Evolutionary conservation across 2,329 filamentous ascomycete species (phyloP).

Genomic region (Cladorrhinum sp.): DNA sequence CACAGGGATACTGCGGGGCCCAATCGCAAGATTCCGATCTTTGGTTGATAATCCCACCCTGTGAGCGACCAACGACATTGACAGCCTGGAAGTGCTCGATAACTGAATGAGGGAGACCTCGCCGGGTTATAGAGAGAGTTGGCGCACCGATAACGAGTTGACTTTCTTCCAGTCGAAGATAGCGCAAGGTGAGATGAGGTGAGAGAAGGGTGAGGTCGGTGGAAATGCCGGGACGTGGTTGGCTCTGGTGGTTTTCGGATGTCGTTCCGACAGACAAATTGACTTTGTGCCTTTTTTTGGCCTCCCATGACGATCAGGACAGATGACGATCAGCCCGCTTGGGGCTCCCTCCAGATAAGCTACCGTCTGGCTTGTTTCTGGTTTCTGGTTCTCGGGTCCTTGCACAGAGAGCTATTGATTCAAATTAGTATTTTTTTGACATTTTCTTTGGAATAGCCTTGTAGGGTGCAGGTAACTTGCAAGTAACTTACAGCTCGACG

Average conservation of each 20-base stretch:
- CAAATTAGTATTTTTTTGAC: background rate
- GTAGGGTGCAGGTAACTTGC: too few relatives aligned
- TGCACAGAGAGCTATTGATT: background rate
- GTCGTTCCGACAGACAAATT: conserved; percentile 5
- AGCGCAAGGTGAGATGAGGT: background rate
- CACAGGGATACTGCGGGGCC: background rate
- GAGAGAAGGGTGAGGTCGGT: background rate
- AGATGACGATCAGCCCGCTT: conserved; percentile 3
- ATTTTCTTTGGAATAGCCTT: too few relatives aligned
- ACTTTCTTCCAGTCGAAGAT: background rate
- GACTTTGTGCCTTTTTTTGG: background rate
- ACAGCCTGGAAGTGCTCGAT: too few relatives aligned
- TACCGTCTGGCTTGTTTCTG: background rate
- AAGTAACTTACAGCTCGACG: too few relatives aligned
- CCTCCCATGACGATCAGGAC: background rate
- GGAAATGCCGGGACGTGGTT: background rate
- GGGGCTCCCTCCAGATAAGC: conserved; percentile 2
- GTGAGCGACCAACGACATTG: background rate
- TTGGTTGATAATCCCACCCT: background rate
- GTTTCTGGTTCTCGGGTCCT: background rate
- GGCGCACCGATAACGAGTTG: too few relatives aligned
- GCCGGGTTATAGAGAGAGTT: too few relatives aligned
- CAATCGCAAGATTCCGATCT: conserved; percentile 13
- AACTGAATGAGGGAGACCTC: too few relatives aligned
- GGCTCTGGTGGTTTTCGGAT: background rate